These are phyloP conservation scores for Persicaria tinctoria DNA, from an alignment of 148 eudicot species.

Conservation along the genomic window DNA sequence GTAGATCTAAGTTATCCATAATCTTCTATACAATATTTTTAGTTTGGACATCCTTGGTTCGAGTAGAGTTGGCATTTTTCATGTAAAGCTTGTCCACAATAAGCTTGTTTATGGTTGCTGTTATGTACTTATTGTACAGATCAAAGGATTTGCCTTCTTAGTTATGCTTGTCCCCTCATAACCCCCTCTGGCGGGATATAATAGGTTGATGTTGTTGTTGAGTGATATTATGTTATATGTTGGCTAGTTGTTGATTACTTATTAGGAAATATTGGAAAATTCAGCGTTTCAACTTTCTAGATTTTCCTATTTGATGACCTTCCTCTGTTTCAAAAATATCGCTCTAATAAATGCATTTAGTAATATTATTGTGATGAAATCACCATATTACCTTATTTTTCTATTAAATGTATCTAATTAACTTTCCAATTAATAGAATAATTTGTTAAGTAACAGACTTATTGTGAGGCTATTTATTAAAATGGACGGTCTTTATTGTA, in stretches of 20 bases:
- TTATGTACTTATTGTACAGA: background rate
- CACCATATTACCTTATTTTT: background rate
- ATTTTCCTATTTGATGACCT: background rate
- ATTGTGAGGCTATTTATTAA: background rate
- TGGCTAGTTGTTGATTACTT: background rate
- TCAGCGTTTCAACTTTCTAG: background rate
- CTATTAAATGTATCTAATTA: background rate
- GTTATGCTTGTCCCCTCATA: too few relatives aligned
- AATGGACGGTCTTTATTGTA: background rate
- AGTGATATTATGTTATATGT: too few relatives aligned
- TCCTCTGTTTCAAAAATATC: background rate
- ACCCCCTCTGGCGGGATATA: too few relatives aligned
- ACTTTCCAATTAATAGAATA: background rate
- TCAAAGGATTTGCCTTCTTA: background rate
- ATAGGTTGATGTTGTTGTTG: too few relatives aligned
- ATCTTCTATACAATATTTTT: background rate
- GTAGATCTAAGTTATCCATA: background rate
- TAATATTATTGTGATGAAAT: background rate
- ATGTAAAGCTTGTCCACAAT: too few relatives aligned
- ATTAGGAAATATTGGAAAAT: background rate
- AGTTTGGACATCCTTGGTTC: background rate
- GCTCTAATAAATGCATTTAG: background rate
- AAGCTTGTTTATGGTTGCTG: too few relatives aligned
- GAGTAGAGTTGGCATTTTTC: background rate
- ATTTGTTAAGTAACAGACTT: background rate